Conservation (phyloP, 2,329 filamentous ascomycete species). For the Aspergillus aculeatinus region DNA sequence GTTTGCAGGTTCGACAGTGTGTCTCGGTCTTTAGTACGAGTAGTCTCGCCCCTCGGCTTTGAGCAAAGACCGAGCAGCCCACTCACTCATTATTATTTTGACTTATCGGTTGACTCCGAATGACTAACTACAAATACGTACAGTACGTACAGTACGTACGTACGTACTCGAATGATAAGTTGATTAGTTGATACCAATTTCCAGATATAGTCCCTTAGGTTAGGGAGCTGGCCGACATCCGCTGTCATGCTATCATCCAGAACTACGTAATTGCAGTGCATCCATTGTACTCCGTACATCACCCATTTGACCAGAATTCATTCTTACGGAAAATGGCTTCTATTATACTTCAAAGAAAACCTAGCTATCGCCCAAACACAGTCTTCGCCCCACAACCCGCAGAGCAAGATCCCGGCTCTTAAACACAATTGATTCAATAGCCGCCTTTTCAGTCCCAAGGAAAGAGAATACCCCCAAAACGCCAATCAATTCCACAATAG, state of each 20-base stretch:
- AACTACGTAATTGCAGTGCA: no score
- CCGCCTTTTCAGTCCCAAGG: conserved; percentile 17
- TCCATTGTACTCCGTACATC: no score
- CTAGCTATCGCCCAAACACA: conserved; percentile 15
- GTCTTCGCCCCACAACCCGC: conserved; percentile 12
- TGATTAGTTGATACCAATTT: no score
- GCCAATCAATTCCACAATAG: conserved; percentile 3
- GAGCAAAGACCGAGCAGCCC: not conserved
- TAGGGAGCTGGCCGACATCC: no score
- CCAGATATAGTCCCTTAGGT: no score
- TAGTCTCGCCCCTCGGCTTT: not conserved
- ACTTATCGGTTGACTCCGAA: no score
- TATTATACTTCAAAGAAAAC: conserved; percentile 7
- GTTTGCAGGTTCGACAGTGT: not conserved
- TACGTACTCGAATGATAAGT: no score
- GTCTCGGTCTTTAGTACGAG: not conserved
- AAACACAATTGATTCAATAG: conserved; percentile 10
- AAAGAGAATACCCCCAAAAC: not conserved
- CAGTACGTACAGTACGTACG: no score
- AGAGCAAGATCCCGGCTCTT: conserved; percentile 1
- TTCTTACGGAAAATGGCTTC: not conserved
- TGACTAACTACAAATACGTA: no score
- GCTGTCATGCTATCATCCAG: no score
- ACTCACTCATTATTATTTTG: not conserved
- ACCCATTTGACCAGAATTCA: not conserved